Evolutionary conservation across 306 rosid species (phyloP), one percentile per base, ranked within the genome.

Genomic region (Ziziphus jujuba): DNA sequence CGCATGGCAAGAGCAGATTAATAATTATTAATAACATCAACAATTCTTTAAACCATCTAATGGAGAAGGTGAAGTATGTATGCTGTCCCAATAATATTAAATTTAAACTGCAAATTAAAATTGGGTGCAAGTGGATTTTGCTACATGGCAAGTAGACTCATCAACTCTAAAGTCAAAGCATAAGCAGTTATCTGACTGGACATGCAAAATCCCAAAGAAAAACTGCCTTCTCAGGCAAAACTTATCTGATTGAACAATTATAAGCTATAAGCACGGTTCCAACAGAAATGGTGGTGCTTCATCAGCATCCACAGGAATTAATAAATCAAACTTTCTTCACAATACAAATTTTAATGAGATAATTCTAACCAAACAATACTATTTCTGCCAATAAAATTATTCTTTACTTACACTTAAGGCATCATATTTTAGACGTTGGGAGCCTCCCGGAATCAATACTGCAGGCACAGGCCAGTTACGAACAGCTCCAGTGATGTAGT

Each of bases 401-500:
- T 23, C 45, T 48, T 19, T 47, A 19, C 93, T 69, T 82, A 93
- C 98, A 64, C 89, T 84, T 75, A 93, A 82, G 56, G 98, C 98
- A 75, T 90, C 91, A 79, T 88, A 88, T 82, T 89, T 90, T 53
- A 72, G 77, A 53, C 54, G 66, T 28, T 74, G 79, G 57, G 80
- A 79, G 76, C 89, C 91, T 44, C 97, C 98, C 48, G 89, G 84
- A 77, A 88, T 71, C 79, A 86, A 61, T 66, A 85, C 53, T 54
- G 72, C 70, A 63, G 96, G 88, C 59, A 84, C 90, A 5, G 93
- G 97, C 97, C 96, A 93, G 45, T 81, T 80, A 48, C 71, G 76
- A 67, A 81, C 74, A 14, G 77, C 68, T 75, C 59, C 69, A 16
- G 66, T 77, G 50, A 93, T 80, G 55, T 70, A 82, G 16, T 73